phyloP scores from a whole-genome alignment of 495 filamentous ascomycete genomes.

The Rusavskia elegans region DNA sequence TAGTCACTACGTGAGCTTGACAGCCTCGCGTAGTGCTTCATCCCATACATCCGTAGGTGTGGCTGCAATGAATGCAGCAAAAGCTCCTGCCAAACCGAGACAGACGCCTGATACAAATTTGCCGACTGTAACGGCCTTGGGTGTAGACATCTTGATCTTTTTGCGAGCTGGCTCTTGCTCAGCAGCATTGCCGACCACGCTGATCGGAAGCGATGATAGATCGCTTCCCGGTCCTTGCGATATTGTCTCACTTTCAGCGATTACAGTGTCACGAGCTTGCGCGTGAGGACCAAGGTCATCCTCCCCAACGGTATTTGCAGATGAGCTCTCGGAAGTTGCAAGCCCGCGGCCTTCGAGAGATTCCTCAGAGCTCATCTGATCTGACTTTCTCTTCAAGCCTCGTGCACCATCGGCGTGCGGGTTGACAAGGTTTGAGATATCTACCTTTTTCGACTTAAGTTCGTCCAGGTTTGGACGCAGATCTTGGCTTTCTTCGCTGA shows the following conservation, averaged over 20 bases:
- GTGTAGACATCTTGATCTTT: constrained; percentile 2
- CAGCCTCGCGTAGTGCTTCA: constrained; percentile 12
- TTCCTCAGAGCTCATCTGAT: constrained; percentile 15
- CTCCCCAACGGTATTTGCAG: no score
- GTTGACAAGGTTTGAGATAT: constrained; percentile 11
- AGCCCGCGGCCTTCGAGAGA: neutral
- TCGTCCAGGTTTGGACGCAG: neutral
- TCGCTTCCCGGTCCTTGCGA: neutral
- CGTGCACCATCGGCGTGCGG: constrained; percentile 1
- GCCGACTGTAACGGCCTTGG: constrained; percentile 5
- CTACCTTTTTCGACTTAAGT: neutral
- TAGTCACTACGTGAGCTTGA: neutral
- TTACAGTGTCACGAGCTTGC: neutral
- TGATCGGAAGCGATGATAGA: neutral
- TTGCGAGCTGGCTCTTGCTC: constrained; percentile 9
- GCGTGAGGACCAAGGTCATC: no score
- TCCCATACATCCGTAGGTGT: constrained; percentile 11
- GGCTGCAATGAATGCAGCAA: constrained; percentile 11
- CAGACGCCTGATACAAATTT: constrained; percentile 10
- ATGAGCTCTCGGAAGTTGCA: no score
- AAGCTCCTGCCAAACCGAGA: constrained; percentile 9
- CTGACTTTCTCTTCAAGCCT: constrained; percentile 20
- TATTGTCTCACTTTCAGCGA: neutral
- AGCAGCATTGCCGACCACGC: neutral
- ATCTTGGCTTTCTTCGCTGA: neutral